Evolutionary conservation across 257 asterid species (phyloP), one percentile per base, ranked within the genome.

Genomic region (Catharanthus roseus): DNA sequence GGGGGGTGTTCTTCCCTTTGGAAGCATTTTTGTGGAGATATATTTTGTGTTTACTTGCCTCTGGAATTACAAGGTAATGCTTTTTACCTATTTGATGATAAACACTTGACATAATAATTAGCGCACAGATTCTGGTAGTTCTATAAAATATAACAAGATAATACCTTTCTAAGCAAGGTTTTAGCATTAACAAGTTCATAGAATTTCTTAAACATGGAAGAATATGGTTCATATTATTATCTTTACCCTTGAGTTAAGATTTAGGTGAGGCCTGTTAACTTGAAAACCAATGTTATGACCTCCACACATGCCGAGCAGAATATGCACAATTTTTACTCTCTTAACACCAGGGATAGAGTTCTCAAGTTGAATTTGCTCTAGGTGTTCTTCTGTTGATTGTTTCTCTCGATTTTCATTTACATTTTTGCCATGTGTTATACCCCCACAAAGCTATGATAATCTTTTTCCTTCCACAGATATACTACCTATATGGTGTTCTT

Each of bases 401-500:
- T 29, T 58, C 15, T 34, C 65, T 29, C 31, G 28, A 29, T 29
- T 29, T 31, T 60, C 65, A 49, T 39, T 0, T 19, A 24, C 23
- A 21, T 65, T 10, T 39, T 2, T 39, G 53, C 24, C 31, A 24
- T 24, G 23, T 21, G 19, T 5, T 24, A 65, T 26, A 0, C 21
- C 10, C 34, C 11, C n/a, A n/a, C 34, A 23, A 13, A 65, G 5
- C 33, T 42, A 65, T 42, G 15, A 38, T 11, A 65, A 65, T 28
- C 23, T 65, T 19, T 13, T 39, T 23, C 55, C 12, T 65, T 41
- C 7, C 19, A 44, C 72, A 67, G 72, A n/a, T 67, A 7, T 67
- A 71, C 75, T 71, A 71, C 29, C 28, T 71, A 31, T 70, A 71
- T 71, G 58, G 75, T 18, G 29, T 71, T 31, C 57, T 71, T 67